Conservation (phyloP, 2,329 filamentous ascomycete genomes). For the Fusarium scirpi region DNA sequence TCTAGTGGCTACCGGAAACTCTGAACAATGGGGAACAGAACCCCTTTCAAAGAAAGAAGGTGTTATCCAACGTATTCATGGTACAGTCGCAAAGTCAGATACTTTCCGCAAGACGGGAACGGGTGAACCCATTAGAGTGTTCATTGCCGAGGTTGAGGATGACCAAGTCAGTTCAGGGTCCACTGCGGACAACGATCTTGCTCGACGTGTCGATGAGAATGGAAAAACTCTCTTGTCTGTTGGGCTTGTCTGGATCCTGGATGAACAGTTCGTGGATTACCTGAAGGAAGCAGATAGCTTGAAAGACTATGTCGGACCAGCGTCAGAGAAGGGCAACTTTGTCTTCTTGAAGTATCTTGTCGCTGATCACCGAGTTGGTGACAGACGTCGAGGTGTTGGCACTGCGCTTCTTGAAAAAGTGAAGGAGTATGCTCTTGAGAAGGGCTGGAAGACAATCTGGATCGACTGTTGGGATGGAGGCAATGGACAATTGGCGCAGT, state of each 20-base stretch:
- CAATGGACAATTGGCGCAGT: constrained; percentile 39
- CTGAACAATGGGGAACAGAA: constrained; percentile 47
- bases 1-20: constrained; percentile 45
- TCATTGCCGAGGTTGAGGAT: constrained; percentile 46
- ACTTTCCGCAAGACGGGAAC: constrained; percentile 39
- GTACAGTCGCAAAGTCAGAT: constrained; percentile 43
- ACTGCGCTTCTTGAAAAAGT: constrained; percentile 28
- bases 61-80: constrained; percentile 38
- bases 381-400: constrained; percentile 31
- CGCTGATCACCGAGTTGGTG: constrained; percentile 24
- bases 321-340: constrained; percentile 25
- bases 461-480: constrained; percentile 48
- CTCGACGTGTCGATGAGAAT: constrained; percentile 30
- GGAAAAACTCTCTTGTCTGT: constrained; percentile 31
- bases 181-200: constrained; percentile 14
- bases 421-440: constrained; percentile 34
- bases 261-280: constrained; percentile 21
- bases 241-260: constrained; percentile 23
- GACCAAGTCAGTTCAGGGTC: constrained; percentile 17
- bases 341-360: constrained; percentile 34
- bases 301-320: constrained; percentile 23
- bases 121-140: constrained; percentile 44
- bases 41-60: constrained; percentile 43
- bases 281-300: constrained; percentile 23
- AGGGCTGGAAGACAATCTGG: constrained; percentile 38